Base-by-base conservation (phyloP, 2,329 filamentous ascomycete species). In the Ambrosiella xylebori region DNA sequence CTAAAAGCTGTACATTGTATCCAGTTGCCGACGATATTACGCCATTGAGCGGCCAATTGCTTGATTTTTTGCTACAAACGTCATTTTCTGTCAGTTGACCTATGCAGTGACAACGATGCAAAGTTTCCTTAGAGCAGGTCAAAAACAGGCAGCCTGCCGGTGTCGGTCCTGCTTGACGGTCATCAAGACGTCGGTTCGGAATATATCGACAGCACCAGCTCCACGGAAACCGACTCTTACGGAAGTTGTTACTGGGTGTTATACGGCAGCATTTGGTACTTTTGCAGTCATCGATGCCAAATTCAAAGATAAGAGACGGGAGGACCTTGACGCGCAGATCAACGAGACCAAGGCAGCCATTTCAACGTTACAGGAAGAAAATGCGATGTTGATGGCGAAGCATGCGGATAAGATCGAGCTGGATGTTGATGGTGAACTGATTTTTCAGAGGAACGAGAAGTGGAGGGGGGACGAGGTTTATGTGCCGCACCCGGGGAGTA, bases 251-350 rank as follows among this genome's bases (percentile, higher is more conserved):
- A 86, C 83, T 27, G 78, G 84, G 44, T 78, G 77, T 66, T 87
- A 86, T 65, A 83, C 83, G 35, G 79, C 81, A 39, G 76, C 84
- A 57, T 78, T 86, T 64, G 82, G 80, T 4, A 78, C 80, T 1
- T 83, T 82, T 1, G 76, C 82, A 9, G 71, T 84, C 2, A 71
- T 78, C 37, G 85, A 88, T 66, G 77, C 78, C 5, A 71, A 73
- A 36, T 67, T 70, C 37, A 86, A 87, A 66, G 73, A 79, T 57
- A 71, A 72, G 45, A 73, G 79, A 61, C 74, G 77, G 52, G 73
- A 73, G 61, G 76, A 82, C 62, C 79, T 85, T 71, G 82, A 88
- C 57, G 66, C 69, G 17, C 76, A 78, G 59, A 76, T 63, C 15
- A 57, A 50, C 52, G 57, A 63, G n/a, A 61, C 61, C 8, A 61